These are phyloP conservation scores for Geum urbanum DNA, from an alignment of 306 rosid genomes.

Conservation along the genomic window DNA sequence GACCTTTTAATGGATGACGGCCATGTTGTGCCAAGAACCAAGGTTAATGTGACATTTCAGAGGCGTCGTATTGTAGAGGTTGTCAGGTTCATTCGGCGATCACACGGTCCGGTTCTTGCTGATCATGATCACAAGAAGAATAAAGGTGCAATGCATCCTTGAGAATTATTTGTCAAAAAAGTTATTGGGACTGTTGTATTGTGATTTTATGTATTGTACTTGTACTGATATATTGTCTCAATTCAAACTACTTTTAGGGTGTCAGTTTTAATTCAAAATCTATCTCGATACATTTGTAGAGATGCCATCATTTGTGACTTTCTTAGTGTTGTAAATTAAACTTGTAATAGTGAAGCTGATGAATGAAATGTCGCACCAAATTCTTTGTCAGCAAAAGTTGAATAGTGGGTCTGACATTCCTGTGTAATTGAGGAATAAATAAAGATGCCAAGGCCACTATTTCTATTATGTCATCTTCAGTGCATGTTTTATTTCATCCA, in stretches of 20 bases:
- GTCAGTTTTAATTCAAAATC: not conserved
- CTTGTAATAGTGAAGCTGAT: not conserved
- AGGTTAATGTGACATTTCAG: not conserved
- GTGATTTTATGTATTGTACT: not conserved
- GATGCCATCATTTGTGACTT: not conserved
- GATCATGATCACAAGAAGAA: not conserved
- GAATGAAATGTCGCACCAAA: not conserved
- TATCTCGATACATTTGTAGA: not conserved
- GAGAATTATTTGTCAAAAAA: not conserved
- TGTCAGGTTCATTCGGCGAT: slow-evolving; percentile 13
- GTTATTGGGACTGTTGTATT: not conserved
- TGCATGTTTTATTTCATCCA: slow-evolving; percentile 1
- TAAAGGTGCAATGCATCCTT: not conserved
- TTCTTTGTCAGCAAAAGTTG: slow-evolving; percentile 18
- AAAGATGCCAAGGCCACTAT: slow-evolving; percentile 28
- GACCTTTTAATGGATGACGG: not conserved
- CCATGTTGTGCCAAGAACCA: not conserved
- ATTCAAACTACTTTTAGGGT: not conserved
- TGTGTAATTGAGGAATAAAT: slow-evolving; percentile 4
- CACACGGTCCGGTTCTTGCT: not conserved
- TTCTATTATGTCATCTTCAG: slow-evolving; percentile 7
- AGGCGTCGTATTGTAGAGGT: not conserved
- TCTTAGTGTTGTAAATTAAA: not conserved
- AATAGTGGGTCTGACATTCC: slow-evolving; percentile 1
- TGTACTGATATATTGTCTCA: not conserved